Conservation (phyloP, 1,284 basidiomycete species). For the Melampsora abietis-canadensis region DNA sequence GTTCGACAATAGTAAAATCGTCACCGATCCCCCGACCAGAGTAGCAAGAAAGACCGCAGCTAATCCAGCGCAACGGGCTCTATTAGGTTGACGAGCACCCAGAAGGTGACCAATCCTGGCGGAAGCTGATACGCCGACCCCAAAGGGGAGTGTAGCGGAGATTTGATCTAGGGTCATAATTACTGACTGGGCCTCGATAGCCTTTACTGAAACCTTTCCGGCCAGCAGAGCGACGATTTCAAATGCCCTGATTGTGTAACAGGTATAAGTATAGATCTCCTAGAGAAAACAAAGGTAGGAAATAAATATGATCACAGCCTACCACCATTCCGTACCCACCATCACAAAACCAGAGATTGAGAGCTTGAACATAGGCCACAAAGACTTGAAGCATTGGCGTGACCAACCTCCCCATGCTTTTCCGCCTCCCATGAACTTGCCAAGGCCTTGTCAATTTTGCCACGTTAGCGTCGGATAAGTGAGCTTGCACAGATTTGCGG, state of each 20-base stretch:
- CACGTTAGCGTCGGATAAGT: neutral
- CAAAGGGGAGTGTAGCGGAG: conserved; percentile 66
- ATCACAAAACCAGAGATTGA: conserved; percentile 70
- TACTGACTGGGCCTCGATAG: conserved; percentile 70
- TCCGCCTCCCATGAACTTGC: conserved; percentile 53
- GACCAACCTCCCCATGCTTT: conserved; percentile 66
- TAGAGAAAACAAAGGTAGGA: neutral
- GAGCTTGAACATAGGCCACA: conserved; percentile 62
- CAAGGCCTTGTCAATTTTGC: conserved; percentile 1
- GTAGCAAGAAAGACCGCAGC: conserved; percentile 65
- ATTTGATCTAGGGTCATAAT: conserved; percentile 80
- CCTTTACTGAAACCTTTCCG: conserved; percentile 63
- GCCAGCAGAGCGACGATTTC: conserved; percentile 75
- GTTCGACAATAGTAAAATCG: conserved; percentile 61
- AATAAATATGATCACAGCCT: conserved; percentile 1
- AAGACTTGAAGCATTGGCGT: conserved; percentile 57
- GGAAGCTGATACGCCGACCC: conserved; percentile 68
- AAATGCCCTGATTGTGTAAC: conserved; percentile 65
- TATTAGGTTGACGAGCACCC: conserved; percentile 60
- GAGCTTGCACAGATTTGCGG: neutral
- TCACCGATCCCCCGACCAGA: conserved; percentile 61
- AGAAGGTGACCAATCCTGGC: conserved; percentile 70
- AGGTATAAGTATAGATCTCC: conserved; percentile 16
- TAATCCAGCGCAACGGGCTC: conserved; percentile 64
- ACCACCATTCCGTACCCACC: conserved; percentile 73